A percentile compares a stretch with the other conserved stretches of the same genome.
Conservation (phyloP, 345 rosid species). For the Anacardium occidentale region DNA sequence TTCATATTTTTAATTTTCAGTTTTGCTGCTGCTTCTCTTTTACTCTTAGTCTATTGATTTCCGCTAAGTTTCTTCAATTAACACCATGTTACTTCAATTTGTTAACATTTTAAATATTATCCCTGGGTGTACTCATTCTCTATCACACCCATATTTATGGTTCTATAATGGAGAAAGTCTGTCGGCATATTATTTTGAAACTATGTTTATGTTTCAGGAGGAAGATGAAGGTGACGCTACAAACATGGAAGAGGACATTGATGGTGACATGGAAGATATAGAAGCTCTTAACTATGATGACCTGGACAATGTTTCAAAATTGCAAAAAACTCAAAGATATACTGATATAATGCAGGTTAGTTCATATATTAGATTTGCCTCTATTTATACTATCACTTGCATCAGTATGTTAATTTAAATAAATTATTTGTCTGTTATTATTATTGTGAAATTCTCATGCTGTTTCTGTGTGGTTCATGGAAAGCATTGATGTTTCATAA, state of each 20-base stretch:
- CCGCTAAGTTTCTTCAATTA: not conserved
- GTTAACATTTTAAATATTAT: not conserved
- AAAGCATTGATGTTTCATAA: no score
- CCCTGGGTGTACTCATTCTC: not conserved
- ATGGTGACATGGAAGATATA: constrained; percentile 71
- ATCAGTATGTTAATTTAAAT: no score
- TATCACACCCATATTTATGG: not conserved
- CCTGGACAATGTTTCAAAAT: constrained; percentile 74
- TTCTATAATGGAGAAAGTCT: no score
- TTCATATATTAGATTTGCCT: constrained; percentile 6
- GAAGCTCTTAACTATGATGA: constrained; percentile 85
- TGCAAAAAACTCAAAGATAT: constrained; percentile 80
- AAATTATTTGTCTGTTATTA: no score
- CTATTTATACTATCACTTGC: no score
- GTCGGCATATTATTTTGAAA: no score
- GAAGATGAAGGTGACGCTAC: constrained; percentile 57
- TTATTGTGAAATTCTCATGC: no score
- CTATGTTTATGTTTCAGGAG: constrained; percentile 39
- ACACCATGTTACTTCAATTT: not conserved
- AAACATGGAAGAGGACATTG: constrained; percentile 76
- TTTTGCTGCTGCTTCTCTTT: not conserved
- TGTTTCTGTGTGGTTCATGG: no score
- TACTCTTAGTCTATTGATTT: not conserved
- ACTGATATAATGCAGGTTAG: constrained; percentile 77
- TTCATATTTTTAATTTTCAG: not conserved